Conservation (phyloP, 179 eudicot genomes). For the Silene vulgaris region DNA sequence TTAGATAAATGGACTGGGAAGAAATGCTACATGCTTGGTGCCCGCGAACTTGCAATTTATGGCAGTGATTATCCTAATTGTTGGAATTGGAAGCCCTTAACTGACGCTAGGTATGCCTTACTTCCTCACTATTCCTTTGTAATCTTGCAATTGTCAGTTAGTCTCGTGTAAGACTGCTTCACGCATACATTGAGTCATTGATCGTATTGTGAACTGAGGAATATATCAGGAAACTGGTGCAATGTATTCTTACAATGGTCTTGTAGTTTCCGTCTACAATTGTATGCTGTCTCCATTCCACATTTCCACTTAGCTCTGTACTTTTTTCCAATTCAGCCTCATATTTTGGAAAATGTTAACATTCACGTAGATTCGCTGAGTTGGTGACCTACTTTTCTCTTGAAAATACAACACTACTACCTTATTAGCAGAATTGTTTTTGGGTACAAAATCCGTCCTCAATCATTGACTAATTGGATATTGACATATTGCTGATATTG, state of each 20-base stretch:
- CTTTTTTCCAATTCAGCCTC: no score
- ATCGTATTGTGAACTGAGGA: no score
- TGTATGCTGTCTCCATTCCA: no score
- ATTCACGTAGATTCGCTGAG: no score
- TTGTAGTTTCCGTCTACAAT: no score
- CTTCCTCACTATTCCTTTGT: not conserved
- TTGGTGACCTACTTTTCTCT: no score
- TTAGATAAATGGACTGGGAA: conserved; percentile 33
- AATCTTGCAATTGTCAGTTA: not conserved
- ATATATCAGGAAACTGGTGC: no score
- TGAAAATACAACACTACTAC: no score
- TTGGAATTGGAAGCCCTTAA: conserved; percentile 27
- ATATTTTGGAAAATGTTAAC: no score
- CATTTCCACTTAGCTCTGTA: no score
- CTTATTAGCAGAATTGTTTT: not conserved
- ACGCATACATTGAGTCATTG: not conserved
- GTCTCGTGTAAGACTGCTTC: not conserved
- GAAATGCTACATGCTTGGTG: conserved; percentile 33
- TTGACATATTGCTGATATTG: no score
- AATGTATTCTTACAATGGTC: no score
- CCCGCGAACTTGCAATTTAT: conserved; percentile 21
- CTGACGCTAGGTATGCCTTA: conserved; percentile 25
- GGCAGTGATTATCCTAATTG: conserved; percentile 19
- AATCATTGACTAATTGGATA: not conserved
- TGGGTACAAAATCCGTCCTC: not conserved